phyloP scores from a whole-genome alignment of 495 filamentous ascomycete genomes.

The Neurospora tetrasperma region DNA sequence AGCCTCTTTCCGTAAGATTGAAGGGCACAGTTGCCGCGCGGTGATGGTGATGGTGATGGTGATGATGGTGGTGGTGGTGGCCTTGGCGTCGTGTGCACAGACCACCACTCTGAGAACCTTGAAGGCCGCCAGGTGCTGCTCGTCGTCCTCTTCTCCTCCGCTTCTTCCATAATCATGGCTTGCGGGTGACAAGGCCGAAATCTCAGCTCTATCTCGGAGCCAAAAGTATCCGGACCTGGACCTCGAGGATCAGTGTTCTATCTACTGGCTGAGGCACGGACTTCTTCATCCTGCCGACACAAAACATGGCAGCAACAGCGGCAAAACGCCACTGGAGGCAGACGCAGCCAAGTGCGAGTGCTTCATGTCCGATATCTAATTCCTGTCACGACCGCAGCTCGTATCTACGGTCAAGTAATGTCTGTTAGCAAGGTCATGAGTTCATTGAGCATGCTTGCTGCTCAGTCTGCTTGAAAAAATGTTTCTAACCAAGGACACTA shows the following conservation, averaged over 20 bases:
- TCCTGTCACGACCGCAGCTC: not conserved
- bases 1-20: not conserved
- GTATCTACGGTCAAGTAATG: not conserved
- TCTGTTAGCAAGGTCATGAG: slow-evolving; percentile 11
- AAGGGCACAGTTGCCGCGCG: not conserved
- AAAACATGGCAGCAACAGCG: not conserved
- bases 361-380: not conserved
- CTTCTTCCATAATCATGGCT: not conserved
- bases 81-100: not conserved
- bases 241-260: not conserved
- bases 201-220: not conserved
- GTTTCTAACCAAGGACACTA: not conserved
- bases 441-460: slow-evolving; percentile 12
- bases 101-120: not conserved
- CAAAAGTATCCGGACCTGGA: not conserved
- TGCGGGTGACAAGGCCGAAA: not conserved
- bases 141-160: not conserved
- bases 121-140: not conserved
- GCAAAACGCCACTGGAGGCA: not conserved
- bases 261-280: not conserved
- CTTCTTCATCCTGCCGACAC: not conserved
- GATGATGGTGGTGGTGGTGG: not conserved
- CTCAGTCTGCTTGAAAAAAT: not conserved
- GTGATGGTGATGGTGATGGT: not conserved
- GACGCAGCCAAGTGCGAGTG: not conserved